phyloP scores from a whole-genome alignment of 805 yeast species.

The Yamadazyma olivae region DNA sequence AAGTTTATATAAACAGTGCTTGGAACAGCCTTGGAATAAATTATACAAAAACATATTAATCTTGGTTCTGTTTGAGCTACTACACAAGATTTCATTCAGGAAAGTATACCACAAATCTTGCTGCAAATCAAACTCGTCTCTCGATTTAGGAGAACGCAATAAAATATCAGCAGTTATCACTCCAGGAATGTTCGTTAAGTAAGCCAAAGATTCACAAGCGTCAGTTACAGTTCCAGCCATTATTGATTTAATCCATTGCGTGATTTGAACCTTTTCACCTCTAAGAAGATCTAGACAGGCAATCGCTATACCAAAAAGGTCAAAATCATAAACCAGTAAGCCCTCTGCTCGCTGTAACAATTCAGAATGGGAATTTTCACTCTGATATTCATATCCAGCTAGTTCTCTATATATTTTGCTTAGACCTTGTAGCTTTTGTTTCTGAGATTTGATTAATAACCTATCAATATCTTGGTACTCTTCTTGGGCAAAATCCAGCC shows the following conservation, averaged over 20 bases:
- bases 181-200: conserved; percentile 31
- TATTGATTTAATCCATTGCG: conserved; percentile 37
- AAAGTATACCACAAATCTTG: conserved; percentile 34
- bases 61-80: background rate
- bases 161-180: conserved; percentile 38
- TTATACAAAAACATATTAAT: background rate
- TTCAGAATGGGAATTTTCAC: no score
- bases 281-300: no score
- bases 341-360: no score
- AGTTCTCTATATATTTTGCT: no score
- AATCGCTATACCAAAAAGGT: no score
- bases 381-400: no score
- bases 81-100: conserved; percentile 9
- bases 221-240: conserved; percentile 25
- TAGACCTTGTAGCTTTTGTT: no score
- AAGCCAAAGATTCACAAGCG: conserved; percentile 30
- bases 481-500: no score
- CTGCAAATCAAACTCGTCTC: conserved; percentile 30
- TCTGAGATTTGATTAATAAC: no score
- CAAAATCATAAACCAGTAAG: no score
- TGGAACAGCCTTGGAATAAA: conserved; percentile 3
- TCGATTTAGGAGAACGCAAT: conserved; percentile 32
- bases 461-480: no score
- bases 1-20: conserved; percentile 20
- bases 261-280: no score